These are phyloP conservation scores for Kurtzmaniella quercitrusa DNA, from an alignment of 1,139 yeast genomes.

Conservation along the genomic window DNA sequence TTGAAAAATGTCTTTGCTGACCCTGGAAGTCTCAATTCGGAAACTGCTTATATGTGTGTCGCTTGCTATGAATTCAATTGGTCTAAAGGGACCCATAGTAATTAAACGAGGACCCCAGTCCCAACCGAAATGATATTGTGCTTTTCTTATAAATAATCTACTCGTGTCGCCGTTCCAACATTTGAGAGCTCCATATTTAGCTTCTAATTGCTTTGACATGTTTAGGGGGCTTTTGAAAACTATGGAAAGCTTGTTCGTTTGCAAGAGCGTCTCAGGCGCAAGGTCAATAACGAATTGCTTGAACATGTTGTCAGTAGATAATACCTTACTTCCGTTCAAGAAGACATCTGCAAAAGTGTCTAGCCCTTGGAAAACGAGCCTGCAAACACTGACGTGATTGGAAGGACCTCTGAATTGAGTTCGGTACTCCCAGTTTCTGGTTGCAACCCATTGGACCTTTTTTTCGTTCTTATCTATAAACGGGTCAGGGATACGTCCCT, in stretches of 20 bases:
- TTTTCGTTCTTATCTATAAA: constrained; percentile 37
- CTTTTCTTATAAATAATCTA: constrained; percentile 43
- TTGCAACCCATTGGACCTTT: constrained; percentile 45
- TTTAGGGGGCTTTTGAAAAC: constrained; percentile 20
- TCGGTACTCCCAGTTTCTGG: constrained; percentile 37
- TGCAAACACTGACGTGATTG: constrained; percentile 12
- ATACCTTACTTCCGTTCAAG: constrained; percentile 28
- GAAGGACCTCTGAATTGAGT: constrained; percentile 19
- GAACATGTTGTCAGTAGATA: constrained; percentile 38
- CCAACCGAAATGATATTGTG: constrained; percentile 57
- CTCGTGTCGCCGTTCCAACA: constrained; percentile 39
- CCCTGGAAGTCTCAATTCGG: constrained; percentile 7
- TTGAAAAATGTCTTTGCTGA: constrained; percentile 3
- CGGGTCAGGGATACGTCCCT: constrained; percentile 39
- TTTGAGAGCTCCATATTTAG: constrained; percentile 14
- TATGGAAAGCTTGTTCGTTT: constrained; percentile 16
- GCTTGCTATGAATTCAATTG: constrained; percentile 28
- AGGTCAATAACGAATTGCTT: constrained; percentile 14
- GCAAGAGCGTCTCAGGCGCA: constrained; percentile 10
- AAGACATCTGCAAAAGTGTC: constrained; percentile 40
- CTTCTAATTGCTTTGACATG: constrained; percentile 18
- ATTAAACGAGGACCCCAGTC: constrained; percentile 53
- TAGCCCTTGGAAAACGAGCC: constrained; percentile 37
- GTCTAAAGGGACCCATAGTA: constrained; percentile 46
- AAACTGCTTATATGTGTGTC: constrained; percentile 10